Evolutionary conservation across 2,329 filamentous ascomycete genomes (phyloP).

Genomic region (Neospermospora avenae): DNA sequence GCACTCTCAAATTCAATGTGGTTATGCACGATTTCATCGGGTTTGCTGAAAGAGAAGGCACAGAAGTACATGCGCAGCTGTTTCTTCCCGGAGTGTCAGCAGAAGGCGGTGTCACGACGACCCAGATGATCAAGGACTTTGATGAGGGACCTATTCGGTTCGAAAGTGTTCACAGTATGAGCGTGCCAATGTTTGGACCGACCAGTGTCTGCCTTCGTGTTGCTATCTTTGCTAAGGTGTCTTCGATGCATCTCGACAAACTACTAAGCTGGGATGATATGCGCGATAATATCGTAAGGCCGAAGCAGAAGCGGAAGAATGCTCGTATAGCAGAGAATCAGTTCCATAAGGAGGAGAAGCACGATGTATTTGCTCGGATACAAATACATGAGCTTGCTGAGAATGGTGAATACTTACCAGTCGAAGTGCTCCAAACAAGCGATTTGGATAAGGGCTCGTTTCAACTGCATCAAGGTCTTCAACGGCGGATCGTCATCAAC

Average conservation of each 20-base stretch:
- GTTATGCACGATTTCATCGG: constrained; percentile 96
- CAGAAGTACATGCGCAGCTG: constrained; percentile 93
- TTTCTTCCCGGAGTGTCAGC: constrained; percentile 90
- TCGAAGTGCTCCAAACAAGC: constrained; percentile 85
- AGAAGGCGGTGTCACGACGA: constrained; percentile 88
- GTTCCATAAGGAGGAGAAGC: constrained; percentile 88
- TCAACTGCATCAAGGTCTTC: constrained; percentile 91
- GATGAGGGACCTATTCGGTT: constrained; percentile 91
- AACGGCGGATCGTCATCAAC: constrained; percentile 81
- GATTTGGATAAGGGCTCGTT: constrained; percentile 87
- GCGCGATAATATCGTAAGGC: constrained; percentile 69
- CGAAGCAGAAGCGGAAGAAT: constrained; percentile 50
- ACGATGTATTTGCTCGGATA: constrained; percentile 84
- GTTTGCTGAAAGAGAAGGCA: constrained; percentile 93
- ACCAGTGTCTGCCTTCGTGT: constrained; percentile 75
- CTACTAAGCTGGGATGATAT: constrained; percentile 98
- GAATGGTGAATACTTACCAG: constrained; percentile 83
- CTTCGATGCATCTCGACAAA: constrained; percentile 93
- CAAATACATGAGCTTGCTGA: constrained; percentile 92
- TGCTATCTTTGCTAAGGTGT: constrained; percentile 88
- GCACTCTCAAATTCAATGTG: constrained; percentile 95
- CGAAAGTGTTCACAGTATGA: constrained; percentile 98
- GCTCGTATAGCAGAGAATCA: constrained; percentile 83
- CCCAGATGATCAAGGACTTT: constrained; percentile 89
- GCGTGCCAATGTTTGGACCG: constrained; percentile 75